Percentiles rank a stretch among this genome's conserved stretches.
Evolutionary conservation across 2,329 filamentous ascomycete genomes (phyloP).

Genomic region (Epichloe aotearoae): DNA sequence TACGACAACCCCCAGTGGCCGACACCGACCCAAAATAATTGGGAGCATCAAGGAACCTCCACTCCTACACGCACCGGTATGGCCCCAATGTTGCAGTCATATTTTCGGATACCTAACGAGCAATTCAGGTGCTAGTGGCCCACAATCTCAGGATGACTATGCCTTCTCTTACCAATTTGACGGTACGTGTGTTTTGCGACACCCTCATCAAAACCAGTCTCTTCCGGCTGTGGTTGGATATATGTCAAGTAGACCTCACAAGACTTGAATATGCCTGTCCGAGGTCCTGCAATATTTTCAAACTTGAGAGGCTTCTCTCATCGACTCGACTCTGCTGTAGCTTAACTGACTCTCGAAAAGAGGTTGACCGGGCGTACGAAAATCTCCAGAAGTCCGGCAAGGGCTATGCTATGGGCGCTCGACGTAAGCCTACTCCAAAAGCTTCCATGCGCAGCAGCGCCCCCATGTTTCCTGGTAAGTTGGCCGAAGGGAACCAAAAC

Average conservation of each 20-base stretch:
- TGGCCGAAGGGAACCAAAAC: neutral
- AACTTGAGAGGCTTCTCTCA: neutral
- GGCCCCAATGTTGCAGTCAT: constrained; percentile 1
- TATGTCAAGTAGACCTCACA: neutral
- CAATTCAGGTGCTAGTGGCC: constrained; percentile 56
- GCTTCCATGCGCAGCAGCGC: constrained; percentile 5
- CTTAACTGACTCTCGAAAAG: constrained; percentile 31
- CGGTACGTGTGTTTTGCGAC: constrained; percentile 49
- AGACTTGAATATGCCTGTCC: neutral
- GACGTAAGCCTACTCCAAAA: constrained; percentile 48
- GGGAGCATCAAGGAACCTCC: constrained; percentile 30
- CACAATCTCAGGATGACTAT: constrained; percentile 60
- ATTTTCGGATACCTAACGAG: constrained; percentile 3
- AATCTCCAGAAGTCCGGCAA: constrained; percentile 96
- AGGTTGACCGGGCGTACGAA: constrained; percentile 91
- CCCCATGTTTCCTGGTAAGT: constrained; percentile 6
- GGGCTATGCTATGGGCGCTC: constrained; percentile 59
- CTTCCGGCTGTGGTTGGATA: neutral
- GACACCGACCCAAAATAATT: constrained; percentile 25
- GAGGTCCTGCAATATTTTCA: neutral
- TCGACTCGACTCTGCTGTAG: neutral
- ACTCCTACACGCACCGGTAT: constrained; percentile 29
- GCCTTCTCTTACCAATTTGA: constrained; percentile 84
- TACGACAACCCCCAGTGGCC: constrained; percentile 32
- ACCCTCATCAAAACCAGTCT: neutral